Evolutionary conservation across 1,284 basidiomycete species (phyloP).

Genomic region (Microbotryum intermedium): DNA sequence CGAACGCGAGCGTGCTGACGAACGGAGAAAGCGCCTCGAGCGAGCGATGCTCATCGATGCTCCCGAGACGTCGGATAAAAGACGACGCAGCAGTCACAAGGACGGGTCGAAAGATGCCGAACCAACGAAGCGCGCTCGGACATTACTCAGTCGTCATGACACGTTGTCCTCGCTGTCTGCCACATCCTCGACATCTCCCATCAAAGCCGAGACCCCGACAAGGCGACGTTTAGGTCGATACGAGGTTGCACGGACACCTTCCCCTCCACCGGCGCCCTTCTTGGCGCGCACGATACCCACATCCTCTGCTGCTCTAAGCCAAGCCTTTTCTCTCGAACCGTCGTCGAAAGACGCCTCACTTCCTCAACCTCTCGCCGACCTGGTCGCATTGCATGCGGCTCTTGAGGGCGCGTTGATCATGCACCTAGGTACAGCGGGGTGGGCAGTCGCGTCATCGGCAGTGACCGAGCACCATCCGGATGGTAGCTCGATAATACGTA

Average conservation of each 20-base stretch:
- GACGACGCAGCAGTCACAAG: too few species aligned
- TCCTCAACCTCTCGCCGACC: constrained; percentile 12
- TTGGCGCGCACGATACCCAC: constrained; percentile 4
- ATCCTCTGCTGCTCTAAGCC: constrained; percentile 6
- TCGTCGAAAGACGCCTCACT: not conserved
- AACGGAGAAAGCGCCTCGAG: constrained; percentile 13
- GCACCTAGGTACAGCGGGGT: constrained; percentile 23
- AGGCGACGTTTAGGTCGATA: too few species aligned
- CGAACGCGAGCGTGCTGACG: not conserved
- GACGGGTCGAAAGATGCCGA: too few species aligned
- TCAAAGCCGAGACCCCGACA: too few species aligned
- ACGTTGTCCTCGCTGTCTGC: too few species aligned
- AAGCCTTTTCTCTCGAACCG: not conserved
- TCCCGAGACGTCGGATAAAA: too few species aligned
- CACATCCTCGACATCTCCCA: too few species aligned
- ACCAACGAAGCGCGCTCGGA: too few species aligned
- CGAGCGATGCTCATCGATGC: constrained; percentile 6
- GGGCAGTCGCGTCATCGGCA: constrained; percentile 16
- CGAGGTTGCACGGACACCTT: constrained; percentile 1
- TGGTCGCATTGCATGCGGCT: constrained; percentile 20
- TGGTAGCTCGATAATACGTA: constrained; percentile 9
- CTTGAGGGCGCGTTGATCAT: constrained; percentile 24
- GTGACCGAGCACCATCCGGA: not conserved
- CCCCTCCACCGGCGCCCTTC: not conserved
- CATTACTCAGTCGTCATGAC: too few species aligned